Conservation (phyloP, 1,284 basidiomycete species). For the Ganoderma resinaceum region DNA sequence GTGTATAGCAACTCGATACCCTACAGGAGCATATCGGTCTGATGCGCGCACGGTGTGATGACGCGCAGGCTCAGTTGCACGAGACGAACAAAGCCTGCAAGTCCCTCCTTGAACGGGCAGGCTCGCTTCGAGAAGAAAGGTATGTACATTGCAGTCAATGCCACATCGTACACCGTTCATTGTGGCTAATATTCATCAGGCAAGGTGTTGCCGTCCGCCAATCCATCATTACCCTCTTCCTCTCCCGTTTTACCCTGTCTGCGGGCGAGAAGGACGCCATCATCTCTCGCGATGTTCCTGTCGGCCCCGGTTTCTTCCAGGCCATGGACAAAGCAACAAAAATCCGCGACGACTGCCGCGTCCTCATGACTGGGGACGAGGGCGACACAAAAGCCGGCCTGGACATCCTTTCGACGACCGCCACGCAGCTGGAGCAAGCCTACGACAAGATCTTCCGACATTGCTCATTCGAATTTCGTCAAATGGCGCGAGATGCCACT, state of each 20-base stretch:
- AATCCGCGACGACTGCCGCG: slow-evolving; percentile 86
- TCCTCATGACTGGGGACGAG: slow-evolving; percentile 69
- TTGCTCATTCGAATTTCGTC: slow-evolving; percentile 86
- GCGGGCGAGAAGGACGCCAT: slow-evolving; percentile 78
- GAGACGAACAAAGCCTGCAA: slow-evolving; percentile 83
- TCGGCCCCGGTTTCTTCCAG: slow-evolving; percentile 78
- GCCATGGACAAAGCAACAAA: slow-evolving; percentile 88
- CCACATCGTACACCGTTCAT: background rate
- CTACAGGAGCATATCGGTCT: slow-evolving; percentile 77
- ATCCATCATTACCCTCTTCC: slow-evolving; percentile 81
- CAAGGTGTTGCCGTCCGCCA: slow-evolving; percentile 74
- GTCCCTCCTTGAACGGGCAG: slow-evolving; percentile 86
- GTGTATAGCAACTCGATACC: slow-evolving; percentile 75
- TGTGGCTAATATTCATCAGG: slow-evolving; percentile 43
- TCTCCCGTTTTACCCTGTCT: slow-evolving; percentile 85
- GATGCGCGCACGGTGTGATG: slow-evolving; percentile 85
- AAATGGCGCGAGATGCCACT: slow-evolving; percentile 73
- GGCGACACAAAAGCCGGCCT: slow-evolving; percentile 54
- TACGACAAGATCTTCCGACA: slow-evolving; percentile 91
- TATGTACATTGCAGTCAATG: slow-evolving; percentile 42
- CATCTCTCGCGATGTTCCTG: slow-evolving; percentile 78
- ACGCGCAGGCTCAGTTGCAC: slow-evolving; percentile 81
- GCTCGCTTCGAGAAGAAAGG: slow-evolving; percentile 84
- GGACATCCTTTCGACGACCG: slow-evolving; percentile 89
- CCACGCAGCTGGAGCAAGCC: slow-evolving; percentile 85